These are phyloP conservation scores for Pseudogymnoascus sp. DNA, from an alignment of 2,329 filamentous ascomycete species.

Conservation along the genomic window DNA sequence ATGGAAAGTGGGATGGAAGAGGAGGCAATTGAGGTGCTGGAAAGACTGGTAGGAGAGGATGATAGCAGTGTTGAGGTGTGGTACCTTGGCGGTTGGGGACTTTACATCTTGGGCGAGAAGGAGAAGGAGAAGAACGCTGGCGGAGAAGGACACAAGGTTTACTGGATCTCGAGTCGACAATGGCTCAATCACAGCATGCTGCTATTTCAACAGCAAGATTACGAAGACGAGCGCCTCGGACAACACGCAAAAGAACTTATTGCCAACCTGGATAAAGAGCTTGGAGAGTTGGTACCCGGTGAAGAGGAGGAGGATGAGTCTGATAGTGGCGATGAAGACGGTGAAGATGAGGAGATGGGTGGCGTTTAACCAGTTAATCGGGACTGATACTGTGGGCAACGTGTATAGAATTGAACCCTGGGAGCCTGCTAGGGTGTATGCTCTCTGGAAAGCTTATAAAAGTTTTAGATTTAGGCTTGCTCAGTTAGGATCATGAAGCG, in stretches of 20 bases:
- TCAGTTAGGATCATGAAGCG: neutral
- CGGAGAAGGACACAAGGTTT: conserved; percentile 37
- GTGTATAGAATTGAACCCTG: neutral
- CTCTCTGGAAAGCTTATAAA: neutral
- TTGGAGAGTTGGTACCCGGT: conserved; percentile 53
- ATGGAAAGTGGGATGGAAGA: conserved; percentile 86
- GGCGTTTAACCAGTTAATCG: neutral
- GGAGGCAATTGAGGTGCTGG: conserved; percentile 76
- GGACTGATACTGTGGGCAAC: neutral
- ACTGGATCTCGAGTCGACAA: conserved; percentile 66
- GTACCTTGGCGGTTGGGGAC: conserved; percentile 94
- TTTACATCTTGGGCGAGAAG: conserved; percentile 71
- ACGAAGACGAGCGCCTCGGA: conserved; percentile 73
- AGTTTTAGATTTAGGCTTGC: conserved; percentile 1
- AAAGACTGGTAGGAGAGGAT: conserved; percentile 77
- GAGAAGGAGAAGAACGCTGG: conserved; percentile 40
- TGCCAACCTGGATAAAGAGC: conserved; percentile 51
- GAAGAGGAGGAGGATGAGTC: conserved; percentile 45
- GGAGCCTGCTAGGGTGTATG: neutral
- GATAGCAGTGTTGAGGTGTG: conserved; percentile 92
- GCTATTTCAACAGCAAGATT: conserved; percentile 70
- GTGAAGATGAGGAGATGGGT: conserved; percentile 46
- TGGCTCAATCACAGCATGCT: conserved; percentile 77
- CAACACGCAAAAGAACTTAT: conserved; percentile 69
- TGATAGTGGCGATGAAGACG: conserved; percentile 36